These are phyloP conservation scores for Penicillium angulare DNA, from an alignment of 495 filamentous ascomycete genomes.

Conservation along the genomic window DNA sequence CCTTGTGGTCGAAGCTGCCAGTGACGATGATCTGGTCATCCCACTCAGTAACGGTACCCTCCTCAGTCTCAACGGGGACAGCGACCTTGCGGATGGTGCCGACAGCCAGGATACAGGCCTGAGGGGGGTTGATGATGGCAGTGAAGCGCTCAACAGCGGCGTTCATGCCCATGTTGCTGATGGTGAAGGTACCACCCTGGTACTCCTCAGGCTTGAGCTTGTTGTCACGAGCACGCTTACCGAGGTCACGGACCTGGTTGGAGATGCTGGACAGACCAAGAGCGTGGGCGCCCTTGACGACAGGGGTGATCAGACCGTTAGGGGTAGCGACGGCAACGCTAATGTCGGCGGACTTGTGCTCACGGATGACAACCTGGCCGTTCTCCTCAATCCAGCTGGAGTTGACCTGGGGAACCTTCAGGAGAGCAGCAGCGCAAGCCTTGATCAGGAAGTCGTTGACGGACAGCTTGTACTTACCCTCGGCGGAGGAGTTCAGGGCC, in stretches of 20 bases:
- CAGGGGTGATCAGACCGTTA: conserved; percentile 92
- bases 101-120: conserved; percentile 93
- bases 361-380: conserved; percentile 77
- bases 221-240: conserved; percentile 91
- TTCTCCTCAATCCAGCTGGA: conserved; percentile 84
- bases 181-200: conserved; percentile 98
- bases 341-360: conserved; percentile 89
- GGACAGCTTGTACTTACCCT: conserved; percentile 96
- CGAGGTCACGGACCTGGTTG: conserved; percentile 85
- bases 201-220: conserved; percentile 99
- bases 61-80: conserved; percentile 78
- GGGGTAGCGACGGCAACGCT: conserved; percentile 93
- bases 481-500: conserved; percentile 82
- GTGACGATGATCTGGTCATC: conserved; percentile 96
- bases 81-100: conserved; percentile 95
- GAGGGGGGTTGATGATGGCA: conserved; percentile 99
- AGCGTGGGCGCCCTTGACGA: conserved; percentile 82
- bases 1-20: conserved; percentile 96
- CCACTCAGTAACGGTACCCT: conserved; percentile 81
- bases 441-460: conserved; percentile 99
- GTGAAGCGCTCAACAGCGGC: conserved; percentile 93
- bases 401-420: conserved; percentile 94
- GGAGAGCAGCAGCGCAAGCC: conserved; percentile 81
- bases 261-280: conserved; percentile 87
- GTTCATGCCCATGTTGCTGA: conserved; percentile 99